Conservation (phyloP, 1,284 basidiomycete species). For the Ustilago hordei region DNA sequence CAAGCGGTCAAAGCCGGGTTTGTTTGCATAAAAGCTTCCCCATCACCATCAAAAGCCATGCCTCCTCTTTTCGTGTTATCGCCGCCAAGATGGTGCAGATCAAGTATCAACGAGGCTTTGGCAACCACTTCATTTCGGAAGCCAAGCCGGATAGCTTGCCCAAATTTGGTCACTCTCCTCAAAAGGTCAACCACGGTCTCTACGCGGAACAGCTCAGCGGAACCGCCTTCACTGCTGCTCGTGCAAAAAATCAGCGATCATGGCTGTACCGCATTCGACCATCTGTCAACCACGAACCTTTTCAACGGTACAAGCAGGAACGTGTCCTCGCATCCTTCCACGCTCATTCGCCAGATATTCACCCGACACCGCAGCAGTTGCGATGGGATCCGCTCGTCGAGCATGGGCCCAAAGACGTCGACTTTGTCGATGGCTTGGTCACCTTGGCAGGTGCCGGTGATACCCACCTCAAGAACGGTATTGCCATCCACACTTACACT, state of each 20-base stretch:
- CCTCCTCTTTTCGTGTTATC: neutral
- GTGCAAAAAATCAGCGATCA: slow-evolving; percentile 73
- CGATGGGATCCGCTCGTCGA: slow-evolving; percentile 75
- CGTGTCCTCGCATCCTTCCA: slow-evolving; percentile 70
- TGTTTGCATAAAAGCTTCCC: neutral
- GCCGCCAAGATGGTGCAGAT: slow-evolving; percentile 19
- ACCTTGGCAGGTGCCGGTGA: slow-evolving; percentile 78
- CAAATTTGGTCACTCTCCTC: slow-evolving; percentile 75
- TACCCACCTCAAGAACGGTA: slow-evolving; percentile 72
- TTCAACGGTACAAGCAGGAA: slow-evolving; percentile 76
- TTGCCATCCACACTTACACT: slow-evolving; percentile 75
- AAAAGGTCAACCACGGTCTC: slow-evolving; percentile 76
- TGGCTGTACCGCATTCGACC: slow-evolving; percentile 74
- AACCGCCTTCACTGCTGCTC: slow-evolving; percentile 75
- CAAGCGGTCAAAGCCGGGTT: neutral
- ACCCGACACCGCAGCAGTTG: slow-evolving; percentile 77
- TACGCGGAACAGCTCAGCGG: slow-evolving; percentile 78
- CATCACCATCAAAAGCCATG: neutral
- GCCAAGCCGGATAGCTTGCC: slow-evolving; percentile 75
- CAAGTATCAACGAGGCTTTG: slow-evolving; percentile 60
- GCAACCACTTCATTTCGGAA: slow-evolving; percentile 67
- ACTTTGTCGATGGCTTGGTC: slow-evolving; percentile 77
- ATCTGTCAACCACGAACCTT: slow-evolving; percentile 78
- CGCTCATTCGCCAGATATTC: slow-evolving; percentile 72
- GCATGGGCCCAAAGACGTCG: slow-evolving; percentile 70